Conservation (phyloP, 2,329 filamentous ascomycete genomes). For the Epichloe brachyelytri region DNA sequence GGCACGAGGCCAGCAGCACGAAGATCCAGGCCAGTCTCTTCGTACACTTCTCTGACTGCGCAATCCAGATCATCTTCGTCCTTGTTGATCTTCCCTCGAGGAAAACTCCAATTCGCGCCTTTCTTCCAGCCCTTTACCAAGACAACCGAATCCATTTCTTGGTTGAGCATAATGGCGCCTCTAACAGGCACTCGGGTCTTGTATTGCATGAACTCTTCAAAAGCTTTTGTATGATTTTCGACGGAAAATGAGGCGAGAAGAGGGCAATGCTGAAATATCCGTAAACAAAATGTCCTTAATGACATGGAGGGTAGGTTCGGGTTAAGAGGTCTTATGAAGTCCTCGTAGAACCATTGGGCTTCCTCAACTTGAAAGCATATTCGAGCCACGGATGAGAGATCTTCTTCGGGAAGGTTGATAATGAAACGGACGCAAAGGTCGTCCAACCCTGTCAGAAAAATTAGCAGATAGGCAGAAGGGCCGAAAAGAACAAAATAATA, state of each 20-base stretch:
- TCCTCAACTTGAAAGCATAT: constrained; percentile 99
- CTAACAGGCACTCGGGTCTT: constrained; percentile 90
- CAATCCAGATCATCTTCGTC: constrained; percentile 90
- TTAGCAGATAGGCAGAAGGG: constrained; percentile 11
- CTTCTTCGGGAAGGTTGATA: constrained; percentile 86
- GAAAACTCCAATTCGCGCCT: constrained; percentile 90
- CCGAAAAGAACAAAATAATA: not conserved
- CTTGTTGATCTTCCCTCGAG: constrained; percentile 94
- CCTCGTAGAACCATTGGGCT: constrained; percentile 99
- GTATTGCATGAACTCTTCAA: constrained; percentile 85
- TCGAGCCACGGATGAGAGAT: constrained; percentile 77
- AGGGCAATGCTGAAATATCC: constrained; percentile 90
- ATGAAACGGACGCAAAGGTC: constrained; percentile 97
- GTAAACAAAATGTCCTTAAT: constrained; percentile 72
- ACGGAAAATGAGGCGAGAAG: constrained; percentile 70
- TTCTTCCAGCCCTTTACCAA: constrained; percentile 98
- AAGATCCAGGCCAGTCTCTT: constrained; percentile 89
- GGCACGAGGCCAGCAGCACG: constrained; percentile 62
- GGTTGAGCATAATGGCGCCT: constrained; percentile 84
- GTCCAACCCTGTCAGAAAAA: constrained; percentile 61
- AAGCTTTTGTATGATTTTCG: constrained; percentile 68
- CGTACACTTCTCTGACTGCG: constrained; percentile 85
- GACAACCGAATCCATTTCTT: constrained; percentile 86
- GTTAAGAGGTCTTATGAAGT: constrained; percentile 89
- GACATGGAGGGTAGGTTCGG: constrained; percentile 73